Evolutionary conservation across 2,329 filamentous ascomycete genomes (phyloP).

Genomic region (Ceratocystis smalleyi): DNA sequence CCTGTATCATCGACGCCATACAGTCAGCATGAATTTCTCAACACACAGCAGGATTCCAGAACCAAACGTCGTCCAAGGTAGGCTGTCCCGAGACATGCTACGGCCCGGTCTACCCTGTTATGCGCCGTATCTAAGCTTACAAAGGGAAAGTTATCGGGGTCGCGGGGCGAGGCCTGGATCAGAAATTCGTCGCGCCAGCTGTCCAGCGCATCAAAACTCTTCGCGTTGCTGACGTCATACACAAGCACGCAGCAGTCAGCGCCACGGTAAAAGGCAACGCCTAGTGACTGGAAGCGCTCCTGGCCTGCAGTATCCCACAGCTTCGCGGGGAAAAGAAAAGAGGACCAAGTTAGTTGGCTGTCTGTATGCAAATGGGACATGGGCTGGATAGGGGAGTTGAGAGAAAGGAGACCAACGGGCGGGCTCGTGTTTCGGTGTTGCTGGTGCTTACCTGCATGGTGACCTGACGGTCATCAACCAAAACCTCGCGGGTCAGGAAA

Average conservation of each 20-base stretch:
- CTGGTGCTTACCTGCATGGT: slow-evolving; percentile 74
- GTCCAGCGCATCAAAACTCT: slow-evolving; percentile 96
- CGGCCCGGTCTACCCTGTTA: not conserved
- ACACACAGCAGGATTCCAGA: no score
- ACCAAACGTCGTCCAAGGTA: no score
- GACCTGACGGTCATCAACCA: slow-evolving; percentile 91
- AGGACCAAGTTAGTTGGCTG: not conserved
- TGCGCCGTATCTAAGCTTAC: slow-evolving; percentile 36
- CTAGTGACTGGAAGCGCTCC: slow-evolving; percentile 91
- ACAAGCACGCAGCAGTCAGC: slow-evolving; percentile 97
- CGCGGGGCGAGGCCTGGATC: slow-evolving; percentile 89
- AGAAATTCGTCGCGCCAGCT: slow-evolving; percentile 98
- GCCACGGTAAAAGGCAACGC: slow-evolving; percentile 92
- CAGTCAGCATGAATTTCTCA: slow-evolving; percentile 18
- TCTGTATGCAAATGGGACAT: not conserved
- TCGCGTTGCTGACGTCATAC: slow-evolving; percentile 97
- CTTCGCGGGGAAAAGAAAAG: slow-evolving; percentile 29
- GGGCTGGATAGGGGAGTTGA: not conserved
- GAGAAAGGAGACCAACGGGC: not conserved
- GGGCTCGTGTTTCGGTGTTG: not conserved
- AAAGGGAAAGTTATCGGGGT: slow-evolving; percentile 95
- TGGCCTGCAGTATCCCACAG: slow-evolving; percentile 97
- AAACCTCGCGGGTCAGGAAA: slow-evolving; percentile 93
- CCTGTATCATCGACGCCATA: slow-evolving; percentile 31
- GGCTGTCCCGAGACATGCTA: no score